Conservation (phyloP, 2,329 filamentous ascomycete species). For the Xylaria sp. region DNA sequence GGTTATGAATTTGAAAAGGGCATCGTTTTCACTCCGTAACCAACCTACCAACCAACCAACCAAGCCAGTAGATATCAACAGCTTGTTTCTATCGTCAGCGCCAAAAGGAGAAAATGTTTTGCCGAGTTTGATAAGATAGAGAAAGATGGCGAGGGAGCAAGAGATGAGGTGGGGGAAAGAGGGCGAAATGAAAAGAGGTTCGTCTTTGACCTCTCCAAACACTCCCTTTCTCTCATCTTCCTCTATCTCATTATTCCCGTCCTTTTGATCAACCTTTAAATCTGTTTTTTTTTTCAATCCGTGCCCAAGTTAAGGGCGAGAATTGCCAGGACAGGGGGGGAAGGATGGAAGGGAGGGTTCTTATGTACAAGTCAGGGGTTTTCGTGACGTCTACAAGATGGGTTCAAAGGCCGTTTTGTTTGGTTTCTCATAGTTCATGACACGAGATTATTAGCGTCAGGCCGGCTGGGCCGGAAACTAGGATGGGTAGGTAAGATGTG, state of each 20-base stretch:
- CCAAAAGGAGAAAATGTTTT: background rate
- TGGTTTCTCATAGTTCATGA: background rate
- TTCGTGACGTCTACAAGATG: slow-evolving; percentile 19
- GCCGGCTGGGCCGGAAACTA: background rate
- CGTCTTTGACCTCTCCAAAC: background rate
- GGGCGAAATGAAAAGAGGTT: background rate
- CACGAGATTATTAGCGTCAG: background rate
- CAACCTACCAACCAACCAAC: background rate
- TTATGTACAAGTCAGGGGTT: slow-evolving; percentile 24
- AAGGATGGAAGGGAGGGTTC: background rate
- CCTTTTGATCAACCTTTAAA: slow-evolving; percentile 5
- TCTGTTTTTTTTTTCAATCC: slow-evolving; percentile 10
- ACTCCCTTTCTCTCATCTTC: background rate
- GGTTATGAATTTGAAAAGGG: background rate
- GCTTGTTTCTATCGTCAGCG: slow-evolving; percentile 12
- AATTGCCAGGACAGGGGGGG: background rate
- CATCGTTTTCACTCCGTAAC: background rate
- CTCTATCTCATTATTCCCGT: background rate
- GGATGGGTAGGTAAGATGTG: background rate
- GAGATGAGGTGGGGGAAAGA: background rate
- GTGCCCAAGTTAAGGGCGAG: background rate
- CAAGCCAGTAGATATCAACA: background rate
- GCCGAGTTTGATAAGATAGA: background rate
- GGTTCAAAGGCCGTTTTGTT: background rate
- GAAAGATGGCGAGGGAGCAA: background rate